These are phyloP conservation scores for Malassezia furfur DNA, from an alignment of 1,284 basidiomycete genomes.

Conservation along the genomic window DNA sequence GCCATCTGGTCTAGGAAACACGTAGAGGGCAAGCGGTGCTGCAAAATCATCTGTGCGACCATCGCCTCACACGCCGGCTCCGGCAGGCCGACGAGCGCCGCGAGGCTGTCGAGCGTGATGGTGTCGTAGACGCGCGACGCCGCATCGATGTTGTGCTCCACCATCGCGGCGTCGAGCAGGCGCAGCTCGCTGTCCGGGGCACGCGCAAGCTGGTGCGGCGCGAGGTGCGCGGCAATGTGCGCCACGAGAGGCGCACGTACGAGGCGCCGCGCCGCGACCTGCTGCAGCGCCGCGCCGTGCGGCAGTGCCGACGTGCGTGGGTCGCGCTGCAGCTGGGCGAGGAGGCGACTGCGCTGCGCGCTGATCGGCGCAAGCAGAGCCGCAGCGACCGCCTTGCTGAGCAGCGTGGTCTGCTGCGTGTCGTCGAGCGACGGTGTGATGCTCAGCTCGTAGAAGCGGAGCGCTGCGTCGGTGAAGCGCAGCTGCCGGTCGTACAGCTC, in stretches of 20 bases:
- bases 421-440: constrained; percentile 31
- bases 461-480: constrained; percentile 88
- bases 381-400: constrained; percentile 73
- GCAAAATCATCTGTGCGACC: constrained; percentile 2
- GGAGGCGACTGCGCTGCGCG: constrained; percentile 79
- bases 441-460: constrained; percentile 76
- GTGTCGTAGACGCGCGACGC: constrained; percentile 61
- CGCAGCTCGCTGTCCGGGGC: not conserved
- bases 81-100: not conserved
- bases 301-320: constrained; percentile 71
- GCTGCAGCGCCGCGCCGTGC: constrained; percentile 79
- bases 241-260: constrained; percentile 77
- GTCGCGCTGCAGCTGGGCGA: constrained; percentile 85
- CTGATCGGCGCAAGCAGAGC: constrained; percentile 95
- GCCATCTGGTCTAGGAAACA: constrained; percentile 7
- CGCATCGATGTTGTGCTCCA: constrained; percentile 94
- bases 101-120: constrained; percentile 2
- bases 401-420: constrained; percentile 27
- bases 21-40: not conserved
- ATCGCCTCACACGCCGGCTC: not conserved
- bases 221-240: constrained; percentile 75
- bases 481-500: constrained; percentile 82
- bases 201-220: constrained; percentile 64
- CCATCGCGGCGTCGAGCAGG: constrained; percentile 60
- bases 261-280: constrained; percentile 91